Evolutionary conservation across 2,329 filamentous ascomycete genomes (phyloP), one percentile per base, ranked within the genome.

Genomic region (Fusarium udum): DNA sequence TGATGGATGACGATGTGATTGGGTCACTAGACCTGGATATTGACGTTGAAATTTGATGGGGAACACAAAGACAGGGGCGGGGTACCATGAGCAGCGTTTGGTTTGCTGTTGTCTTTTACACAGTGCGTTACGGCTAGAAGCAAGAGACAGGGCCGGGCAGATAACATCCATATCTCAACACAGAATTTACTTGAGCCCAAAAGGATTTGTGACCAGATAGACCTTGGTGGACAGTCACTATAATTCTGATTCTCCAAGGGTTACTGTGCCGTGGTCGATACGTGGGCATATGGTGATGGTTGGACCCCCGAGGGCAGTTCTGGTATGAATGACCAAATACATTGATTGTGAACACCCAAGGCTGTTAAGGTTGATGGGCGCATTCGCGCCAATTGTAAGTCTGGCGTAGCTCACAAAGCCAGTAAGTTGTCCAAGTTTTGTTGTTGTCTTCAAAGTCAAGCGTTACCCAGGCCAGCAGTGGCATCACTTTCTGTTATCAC

Each of bases 1-100:
- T 95, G 64, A 92, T 93, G 86, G 95, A 97, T 71, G 96, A 98
- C 79, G 96, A 98, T 79, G 92, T 98, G 63, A 95, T 98, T 81
- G 95, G 92, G 3, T 89, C 91, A 32, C 85, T 98, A 85, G 96
- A 98, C 80, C 84, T 98, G 77, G 95, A 94, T 34, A 94, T 98
- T 80, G 95, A 98, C 76, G 91, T 97, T 77, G 95, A 97, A 75
- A 94, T 97, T 76, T 94, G 85, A 74, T 26, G n/a, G 55, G 26
- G 24, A 52, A 43, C 15, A 26, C 14, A 36, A 40, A 45, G 60
- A n/a, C 11, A 55, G 49, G 58, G 36, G 55, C 48, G 49, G 51
- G 36, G 58, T 58, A 61, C 63, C 24, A 62, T 52, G 37, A 66
- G 58, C 57, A 70, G 72, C 60, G 39, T 62, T 61, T 43, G 24